phyloP scores from a whole-genome alignment of 2,329 filamentous ascomycete species.

The Exophiala dermatitidis region DNA sequence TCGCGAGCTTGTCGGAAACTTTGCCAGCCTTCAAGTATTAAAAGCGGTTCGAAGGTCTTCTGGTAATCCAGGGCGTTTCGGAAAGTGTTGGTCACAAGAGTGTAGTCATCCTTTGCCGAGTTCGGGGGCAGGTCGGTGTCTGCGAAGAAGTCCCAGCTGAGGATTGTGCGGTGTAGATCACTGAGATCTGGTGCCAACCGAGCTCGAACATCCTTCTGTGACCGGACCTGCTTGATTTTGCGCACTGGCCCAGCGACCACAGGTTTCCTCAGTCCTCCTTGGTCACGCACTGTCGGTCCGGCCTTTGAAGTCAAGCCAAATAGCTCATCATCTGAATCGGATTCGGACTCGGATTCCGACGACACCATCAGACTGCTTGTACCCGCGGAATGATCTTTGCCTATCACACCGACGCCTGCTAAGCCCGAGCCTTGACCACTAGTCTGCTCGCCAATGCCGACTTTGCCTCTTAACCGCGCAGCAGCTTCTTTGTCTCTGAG shows the following conservation, averaged over 20 bases:
- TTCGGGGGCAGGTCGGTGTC: conserved; percentile 75
- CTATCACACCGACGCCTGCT: conserved; percentile 61
- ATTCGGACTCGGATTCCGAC: conserved; percentile 62
- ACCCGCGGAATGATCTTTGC: conserved; percentile 65
- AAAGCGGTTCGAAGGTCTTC: conserved; percentile 78
- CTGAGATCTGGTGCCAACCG: conserved; percentile 85
- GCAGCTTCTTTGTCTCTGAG: conserved; percentile 65
- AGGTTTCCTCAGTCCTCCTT: conserved; percentile 36
- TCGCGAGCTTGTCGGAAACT: conserved; percentile 85
- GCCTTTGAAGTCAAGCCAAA: conserved; percentile 47
- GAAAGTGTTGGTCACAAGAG: conserved; percentile 70
- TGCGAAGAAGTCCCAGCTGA: conserved; percentile 94
- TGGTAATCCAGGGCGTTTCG: conserved; percentile 71
- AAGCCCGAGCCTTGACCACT: conserved; percentile 72
- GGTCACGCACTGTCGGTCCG: conserved; percentile 40
- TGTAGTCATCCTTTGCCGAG: conserved; percentile 62
- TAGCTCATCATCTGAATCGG: conserved; percentile 65
- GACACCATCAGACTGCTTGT: conserved; percentile 84
- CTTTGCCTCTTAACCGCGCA: conserved; percentile 55
- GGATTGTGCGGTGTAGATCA: conserved; percentile 72
- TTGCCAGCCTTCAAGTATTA: conserved; percentile 92
- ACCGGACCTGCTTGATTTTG: conserved; percentile 72
- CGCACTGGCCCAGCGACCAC: conserved; percentile 62
- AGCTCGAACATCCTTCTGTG: conserved; percentile 88
- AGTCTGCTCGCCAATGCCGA: conserved; percentile 49